Evolutionary conservation across 176 grass and related monocot species (phyloP), one percentile per base, ranked within the genome.

Genomic region (Carex cristatella): DNA sequence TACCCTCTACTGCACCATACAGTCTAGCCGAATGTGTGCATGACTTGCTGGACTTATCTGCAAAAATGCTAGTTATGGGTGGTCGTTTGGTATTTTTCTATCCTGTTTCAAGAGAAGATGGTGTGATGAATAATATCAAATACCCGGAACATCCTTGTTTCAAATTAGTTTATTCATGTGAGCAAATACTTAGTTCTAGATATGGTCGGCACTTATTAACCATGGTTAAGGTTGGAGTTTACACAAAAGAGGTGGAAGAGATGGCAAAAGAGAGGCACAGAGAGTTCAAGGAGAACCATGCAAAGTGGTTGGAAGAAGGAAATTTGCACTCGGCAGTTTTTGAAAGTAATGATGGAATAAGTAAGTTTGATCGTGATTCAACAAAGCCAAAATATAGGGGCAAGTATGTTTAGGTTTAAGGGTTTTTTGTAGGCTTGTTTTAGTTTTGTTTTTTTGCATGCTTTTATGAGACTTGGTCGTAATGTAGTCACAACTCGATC

Each of bases 321-420:
- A 95, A 92, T 48, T 90, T 95, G 82, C 96, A 92, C 81, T 89
- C 91, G 0, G 93, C 89, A 0, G 93, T 95, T 61, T 98, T 98
- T 71, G 87, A 92, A 16, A 82, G 63, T 44, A 51, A 76, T 0
- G 84, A 83, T 11, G 83, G 87, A 9, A 49, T 10, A 49, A 94
- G 64, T 32, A 87, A 82, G 23, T 76, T 86, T 69, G 91, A 99
- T 60, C 85, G 84, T 12, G 93, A 99, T 13, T 91, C 85, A 7
- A 98, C 85, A 7, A 98, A 98, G 63, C 93, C 96, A 2, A 98
- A 94, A 85, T 95, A 98, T 83, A 90, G 96, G 69, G 93, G 93
- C 77, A 99, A 99, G 79, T 99, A 99, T 30, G 93, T 99, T 77
- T 94, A 91, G 63, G 79, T 4, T 40, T 4, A 0, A 40, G 38